Conservation (phyloP, 2,329 filamentous ascomycete species). For the Bipolaris zeicola region DNA sequence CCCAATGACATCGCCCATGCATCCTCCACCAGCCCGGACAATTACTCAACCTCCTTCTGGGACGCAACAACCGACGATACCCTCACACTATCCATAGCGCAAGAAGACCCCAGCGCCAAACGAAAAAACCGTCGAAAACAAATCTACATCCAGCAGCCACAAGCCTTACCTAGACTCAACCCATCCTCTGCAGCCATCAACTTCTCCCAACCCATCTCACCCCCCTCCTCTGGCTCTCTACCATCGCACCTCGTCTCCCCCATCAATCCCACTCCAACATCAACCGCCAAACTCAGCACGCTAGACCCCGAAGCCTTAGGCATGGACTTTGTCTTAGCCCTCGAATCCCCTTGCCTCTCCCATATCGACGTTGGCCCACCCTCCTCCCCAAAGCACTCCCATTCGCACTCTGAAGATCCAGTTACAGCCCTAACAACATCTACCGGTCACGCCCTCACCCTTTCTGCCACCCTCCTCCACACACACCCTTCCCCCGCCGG, state of each 20-base stretch:
- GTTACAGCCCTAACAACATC: constrained; percentile 3
- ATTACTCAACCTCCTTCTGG: no score
- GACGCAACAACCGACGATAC: neutral
- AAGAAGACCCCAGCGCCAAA: neutral
- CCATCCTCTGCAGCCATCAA: neutral
- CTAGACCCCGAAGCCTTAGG: constrained; percentile 26
- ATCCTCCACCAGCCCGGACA: no score
- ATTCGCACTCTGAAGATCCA: no score
- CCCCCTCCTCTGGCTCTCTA: neutral
- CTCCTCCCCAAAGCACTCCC: no score
- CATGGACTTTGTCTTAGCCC: constrained; percentile 46
- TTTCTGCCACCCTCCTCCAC: constrained; percentile 36
- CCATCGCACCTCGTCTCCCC: neutral
- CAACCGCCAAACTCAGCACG: constrained; percentile 6
- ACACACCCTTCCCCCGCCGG: constrained; percentile 15
- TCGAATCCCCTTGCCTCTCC: constrained; percentile 44
- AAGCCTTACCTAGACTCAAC: neutral
- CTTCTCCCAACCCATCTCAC: neutral
- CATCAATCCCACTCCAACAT: neutral
- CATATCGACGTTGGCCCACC: constrained; percentile 27
- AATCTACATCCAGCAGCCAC: constrained; percentile 2
- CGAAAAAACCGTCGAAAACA: constrained; percentile 5
- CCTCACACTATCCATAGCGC: neutral
- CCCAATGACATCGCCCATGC: no score
- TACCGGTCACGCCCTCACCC: constrained; percentile 42